Evolutionary conservation across 176 grass and related monocot genomes (phyloP).

Genomic region (Melocanna baccifera): DNA sequence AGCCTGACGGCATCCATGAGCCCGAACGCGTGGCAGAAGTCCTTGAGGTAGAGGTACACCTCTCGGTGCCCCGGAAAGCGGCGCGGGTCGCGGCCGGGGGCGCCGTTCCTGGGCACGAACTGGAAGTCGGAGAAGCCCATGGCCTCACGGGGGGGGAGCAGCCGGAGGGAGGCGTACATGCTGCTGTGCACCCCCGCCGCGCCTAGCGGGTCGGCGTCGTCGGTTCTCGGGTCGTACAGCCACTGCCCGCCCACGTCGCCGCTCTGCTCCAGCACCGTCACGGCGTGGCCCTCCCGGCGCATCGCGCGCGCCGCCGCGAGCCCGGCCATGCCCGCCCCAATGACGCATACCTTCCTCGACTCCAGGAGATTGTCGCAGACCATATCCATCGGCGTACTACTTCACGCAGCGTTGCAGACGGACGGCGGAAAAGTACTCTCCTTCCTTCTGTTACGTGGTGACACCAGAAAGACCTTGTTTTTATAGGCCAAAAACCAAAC

Average conservation of each 20-base stretch:
- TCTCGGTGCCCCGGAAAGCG: conserved; percentile 35
- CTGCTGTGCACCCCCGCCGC: conserved; percentile 24
- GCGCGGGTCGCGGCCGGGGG: neutral
- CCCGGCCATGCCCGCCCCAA: conserved; percentile 32
- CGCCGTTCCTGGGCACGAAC: neutral
- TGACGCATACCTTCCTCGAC: conserved; percentile 29
- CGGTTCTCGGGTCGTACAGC: conserved; percentile 24
- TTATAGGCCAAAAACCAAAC: too few relatives aligned
- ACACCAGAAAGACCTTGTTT: too few relatives aligned
- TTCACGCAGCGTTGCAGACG: neutral
- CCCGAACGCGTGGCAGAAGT: conserved; percentile 8
- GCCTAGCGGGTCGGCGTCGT: neutral
- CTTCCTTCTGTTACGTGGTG: too few relatives aligned
- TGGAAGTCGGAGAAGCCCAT: conserved; percentile 39
- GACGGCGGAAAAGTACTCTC: too few relatives aligned
- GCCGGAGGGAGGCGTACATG: conserved; percentile 29
- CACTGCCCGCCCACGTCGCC: conserved; percentile 34
- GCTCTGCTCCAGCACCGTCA: conserved; percentile 33
- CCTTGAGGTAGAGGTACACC: conserved; percentile 33
- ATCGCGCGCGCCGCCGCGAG: conserved; percentile 29
- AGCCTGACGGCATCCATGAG: conserved; percentile 14
- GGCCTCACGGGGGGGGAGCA: neutral
- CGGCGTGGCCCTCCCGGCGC: conserved; percentile 16
- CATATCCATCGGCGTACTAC: neutral
- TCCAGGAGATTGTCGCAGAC: neutral